Conservation (phyloP, 495 filamentous ascomycete genomes). For the Aspergillus haitiensis region DNA sequence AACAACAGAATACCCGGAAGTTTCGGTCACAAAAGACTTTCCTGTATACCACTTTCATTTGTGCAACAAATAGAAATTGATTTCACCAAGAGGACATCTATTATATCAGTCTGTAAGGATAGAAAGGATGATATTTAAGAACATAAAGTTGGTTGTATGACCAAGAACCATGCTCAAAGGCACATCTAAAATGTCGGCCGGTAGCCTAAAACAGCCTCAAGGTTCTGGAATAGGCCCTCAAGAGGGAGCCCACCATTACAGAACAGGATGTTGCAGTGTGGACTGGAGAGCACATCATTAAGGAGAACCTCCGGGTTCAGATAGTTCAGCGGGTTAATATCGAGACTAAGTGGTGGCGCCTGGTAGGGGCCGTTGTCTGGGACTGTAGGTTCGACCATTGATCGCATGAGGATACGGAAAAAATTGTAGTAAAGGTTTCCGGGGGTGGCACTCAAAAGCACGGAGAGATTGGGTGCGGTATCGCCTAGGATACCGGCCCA, state of each 20-base stretch:
- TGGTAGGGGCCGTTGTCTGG: not conserved
- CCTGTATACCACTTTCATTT: no score
- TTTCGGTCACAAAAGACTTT: no score
- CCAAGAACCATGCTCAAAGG: no score
- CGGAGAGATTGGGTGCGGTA: not conserved
- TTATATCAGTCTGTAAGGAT: no score
- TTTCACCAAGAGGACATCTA: no score
- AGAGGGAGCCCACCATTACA: not conserved
- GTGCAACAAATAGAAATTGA: no score
- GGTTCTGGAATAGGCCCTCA: not conserved
- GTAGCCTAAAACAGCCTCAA: slow-evolving; percentile 7
- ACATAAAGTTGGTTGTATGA: no score
- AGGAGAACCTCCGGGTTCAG: not conserved
- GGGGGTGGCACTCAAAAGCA: not conserved
- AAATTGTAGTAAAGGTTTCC: not conserved
- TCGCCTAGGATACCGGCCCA: not conserved
- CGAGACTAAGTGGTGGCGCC: not conserved
- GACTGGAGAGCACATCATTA: slow-evolving; percentile 1
- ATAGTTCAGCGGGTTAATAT: slow-evolving; percentile 3
- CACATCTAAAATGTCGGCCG: slow-evolving; percentile 4
- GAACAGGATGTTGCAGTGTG: slow-evolving; percentile 6
- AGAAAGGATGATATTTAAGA: no score
- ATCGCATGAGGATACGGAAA: slow-evolving; percentile 1
- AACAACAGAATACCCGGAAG: no score
- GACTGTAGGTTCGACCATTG: not conserved